phyloP scores from a whole-genome alignment of 2,329 filamentous ascomycete genomes.

The Tolypocladium pustulatum region DNA sequence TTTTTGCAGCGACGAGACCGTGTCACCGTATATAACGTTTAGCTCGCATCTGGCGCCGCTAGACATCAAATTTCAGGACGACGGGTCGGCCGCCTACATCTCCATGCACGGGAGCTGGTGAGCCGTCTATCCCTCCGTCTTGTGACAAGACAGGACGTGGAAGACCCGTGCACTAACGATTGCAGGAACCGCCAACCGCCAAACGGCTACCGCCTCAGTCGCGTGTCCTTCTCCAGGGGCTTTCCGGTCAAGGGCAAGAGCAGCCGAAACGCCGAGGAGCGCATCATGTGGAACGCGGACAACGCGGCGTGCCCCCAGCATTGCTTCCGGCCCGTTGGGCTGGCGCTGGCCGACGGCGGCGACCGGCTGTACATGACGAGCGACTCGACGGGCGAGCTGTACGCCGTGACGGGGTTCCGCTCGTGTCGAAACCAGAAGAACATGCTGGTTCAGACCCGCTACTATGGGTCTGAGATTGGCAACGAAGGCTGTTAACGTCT shows the following conservation, averaged over 20 bases:
- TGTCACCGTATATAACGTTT: slow-evolving; percentile 14
- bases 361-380: slow-evolving; percentile 39
- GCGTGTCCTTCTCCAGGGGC: slow-evolving; percentile 24
- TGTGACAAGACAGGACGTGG: background rate
- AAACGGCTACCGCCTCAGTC: slow-evolving; percentile 27
- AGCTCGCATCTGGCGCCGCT: slow-evolving; percentile 51
- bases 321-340: slow-evolving; percentile 43
- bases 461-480: background rate
- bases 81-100: slow-evolving; percentile 45
- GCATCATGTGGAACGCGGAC: slow-evolving; percentile 40
- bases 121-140: background rate
- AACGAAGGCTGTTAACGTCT: background rate
- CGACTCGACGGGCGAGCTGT: slow-evolving; percentile 46
- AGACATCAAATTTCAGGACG: slow-evolving; percentile 49
- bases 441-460: background rate
- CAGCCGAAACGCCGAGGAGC: slow-evolving; percentile 30
- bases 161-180: background rate
- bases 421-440: background rate
- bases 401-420: slow-evolving; percentile 23
- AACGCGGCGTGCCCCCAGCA: slow-evolving; percentile 29
- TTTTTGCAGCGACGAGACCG: slow-evolving; percentile 9
- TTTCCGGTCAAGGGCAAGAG: slow-evolving; percentile 18
- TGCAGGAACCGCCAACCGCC: slow-evolving; percentile 20
- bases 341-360: slow-evolving; percentile 27
- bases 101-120: slow-evolving; percentile 53